Conservation (phyloP, 129 eudicot species). For the Kitagawia praeruptora region DNA sequence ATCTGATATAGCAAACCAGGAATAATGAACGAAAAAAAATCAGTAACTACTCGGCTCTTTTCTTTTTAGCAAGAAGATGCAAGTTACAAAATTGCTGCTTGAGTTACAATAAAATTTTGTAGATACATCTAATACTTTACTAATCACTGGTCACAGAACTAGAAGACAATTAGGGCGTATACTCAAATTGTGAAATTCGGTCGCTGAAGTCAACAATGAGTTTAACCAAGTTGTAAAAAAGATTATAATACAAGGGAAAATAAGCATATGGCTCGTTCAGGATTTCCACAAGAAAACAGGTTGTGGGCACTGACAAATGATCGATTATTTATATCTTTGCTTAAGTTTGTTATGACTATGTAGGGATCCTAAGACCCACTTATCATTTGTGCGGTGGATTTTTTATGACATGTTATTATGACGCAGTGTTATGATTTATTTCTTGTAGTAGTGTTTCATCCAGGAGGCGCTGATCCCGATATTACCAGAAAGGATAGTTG, state of each 20-base stretch:
- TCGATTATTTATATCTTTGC: background rate
- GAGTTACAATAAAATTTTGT: background rate
- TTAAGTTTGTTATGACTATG: background rate
- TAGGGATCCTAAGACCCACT: background rate
- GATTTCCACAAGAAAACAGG: background rate
- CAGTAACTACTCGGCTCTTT: background rate
- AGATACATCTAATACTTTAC: background rate
- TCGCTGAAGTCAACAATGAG: no score
- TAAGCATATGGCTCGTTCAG: background rate
- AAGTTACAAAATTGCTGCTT: background rate
- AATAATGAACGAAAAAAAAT: background rate
- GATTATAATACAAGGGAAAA: background rate
- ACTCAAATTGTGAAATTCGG: no score
- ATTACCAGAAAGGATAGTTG: no score
- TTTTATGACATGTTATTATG: no score
- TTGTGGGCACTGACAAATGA: background rate
- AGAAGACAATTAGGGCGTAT: background rate
- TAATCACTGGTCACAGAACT: background rate
- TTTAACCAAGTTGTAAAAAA: no score
- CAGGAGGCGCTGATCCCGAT: no score
- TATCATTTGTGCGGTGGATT: background rate
- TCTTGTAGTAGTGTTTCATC: background rate
- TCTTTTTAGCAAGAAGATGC: background rate
- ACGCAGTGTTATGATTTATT: background rate
- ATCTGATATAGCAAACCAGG: background rate